Base-by-base conservation (phyloP, 1,284 basidiomycete species). In the Lentinula novae-zelandiae region DNA sequence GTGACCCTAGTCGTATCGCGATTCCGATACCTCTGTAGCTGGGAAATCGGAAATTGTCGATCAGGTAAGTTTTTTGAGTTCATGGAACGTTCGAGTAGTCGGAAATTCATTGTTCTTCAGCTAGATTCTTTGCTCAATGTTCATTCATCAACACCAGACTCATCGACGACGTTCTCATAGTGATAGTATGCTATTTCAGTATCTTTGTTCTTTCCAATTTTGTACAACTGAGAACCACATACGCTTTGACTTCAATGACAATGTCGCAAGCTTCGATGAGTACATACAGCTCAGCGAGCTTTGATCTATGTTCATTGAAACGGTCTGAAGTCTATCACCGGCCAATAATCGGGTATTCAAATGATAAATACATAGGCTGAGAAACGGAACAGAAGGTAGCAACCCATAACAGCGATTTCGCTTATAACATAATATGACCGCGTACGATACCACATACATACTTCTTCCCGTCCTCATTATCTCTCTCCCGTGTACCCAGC, bases 11-110 rank as follows among this genome's bases (percentile, higher is more conserved):
- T 42, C 49, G 12, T 58, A 51, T 40, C 57, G n/a, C 17, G 31
- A 42, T 17, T 31, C 20, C 22, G 49, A 52, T 9, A 58, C 10
- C 44, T 46, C 44, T n/a, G 50, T 33, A 15, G 40, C 31, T 52
- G 57, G 57, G 12, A 58, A 58, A 44, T 58, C 57, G 20, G 57
- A 58, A 27, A 58, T 58, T 33, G 57, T 51, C 9, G 57, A 58
- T 7, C 57, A 58, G 33, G 57, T 31, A 33, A 51, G 49, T 52
- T 17, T 3, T 3, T 42, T 34, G 13, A 8, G 0, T 49, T 50
- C 49, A 42, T 31, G 7, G 12, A 39, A n/a, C 17, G 8, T 20
- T 20, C n/a, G 0, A 10, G n/a, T 36, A 31, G 5, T 27, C n/a
- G 5, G 15, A 12, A 57, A 31, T 17, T 15, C n/a, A 9, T 22